Evolutionary conservation across 1,284 basidiomycete genomes (phyloP).

Genomic region (Ustilago loliicola): DNA sequence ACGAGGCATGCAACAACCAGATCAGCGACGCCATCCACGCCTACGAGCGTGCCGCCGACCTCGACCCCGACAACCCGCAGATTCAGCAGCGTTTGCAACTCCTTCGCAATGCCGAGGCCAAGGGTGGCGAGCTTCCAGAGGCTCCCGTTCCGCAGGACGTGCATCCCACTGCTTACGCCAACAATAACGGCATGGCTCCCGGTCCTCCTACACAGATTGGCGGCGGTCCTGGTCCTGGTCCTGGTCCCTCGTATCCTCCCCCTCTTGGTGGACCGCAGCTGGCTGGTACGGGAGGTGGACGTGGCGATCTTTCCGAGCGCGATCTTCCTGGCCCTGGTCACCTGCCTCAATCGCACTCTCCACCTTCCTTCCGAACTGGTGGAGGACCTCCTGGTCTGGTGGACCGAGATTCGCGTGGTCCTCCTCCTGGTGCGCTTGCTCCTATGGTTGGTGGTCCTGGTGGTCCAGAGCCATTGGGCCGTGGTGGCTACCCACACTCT

Average conservation of each 20-base stretch:
- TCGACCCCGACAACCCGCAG: conserved; percentile 66
- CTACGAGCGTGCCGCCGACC: conserved; percentile 74
- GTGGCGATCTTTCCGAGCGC: conserved; percentile 40
- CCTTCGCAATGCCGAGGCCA: conserved; percentile 83
- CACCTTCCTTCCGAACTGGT: conserved; percentile 52
- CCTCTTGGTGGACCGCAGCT: conserved; percentile 52
- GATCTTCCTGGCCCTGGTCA: conserved; percentile 59
- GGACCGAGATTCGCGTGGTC: conserved; percentile 50
- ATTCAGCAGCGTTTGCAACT: conserved; percentile 72
- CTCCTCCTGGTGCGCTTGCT: conserved; percentile 44
- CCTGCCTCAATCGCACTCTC: conserved; percentile 50
- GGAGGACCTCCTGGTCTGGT: conserved; percentile 53
- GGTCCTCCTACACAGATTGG: conserved; percentile 62
- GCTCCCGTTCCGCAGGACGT: conserved; percentile 93
- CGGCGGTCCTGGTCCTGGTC: conserved; percentile 30
- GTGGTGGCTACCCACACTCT: conserved; percentile 47
- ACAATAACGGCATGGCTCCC: conserved; percentile 54
- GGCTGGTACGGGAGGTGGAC: conserved; percentile 36
- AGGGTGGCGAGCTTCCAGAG: conserved; percentile 80
- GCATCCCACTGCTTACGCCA: conserved; percentile 86
- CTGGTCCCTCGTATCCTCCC: conserved; percentile 34
- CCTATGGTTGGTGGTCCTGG: conserved; percentile 43
- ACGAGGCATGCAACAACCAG: conserved; percentile 99
- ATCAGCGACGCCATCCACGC: conserved; percentile 98
- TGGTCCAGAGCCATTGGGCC: conserved; percentile 27